Percentiles rank a stretch among this genome's conserved stretches.
Evolutionary conservation across 768 basidiomycete genomes (phyloP).

Genomic region (Zangia roseola): DNA sequence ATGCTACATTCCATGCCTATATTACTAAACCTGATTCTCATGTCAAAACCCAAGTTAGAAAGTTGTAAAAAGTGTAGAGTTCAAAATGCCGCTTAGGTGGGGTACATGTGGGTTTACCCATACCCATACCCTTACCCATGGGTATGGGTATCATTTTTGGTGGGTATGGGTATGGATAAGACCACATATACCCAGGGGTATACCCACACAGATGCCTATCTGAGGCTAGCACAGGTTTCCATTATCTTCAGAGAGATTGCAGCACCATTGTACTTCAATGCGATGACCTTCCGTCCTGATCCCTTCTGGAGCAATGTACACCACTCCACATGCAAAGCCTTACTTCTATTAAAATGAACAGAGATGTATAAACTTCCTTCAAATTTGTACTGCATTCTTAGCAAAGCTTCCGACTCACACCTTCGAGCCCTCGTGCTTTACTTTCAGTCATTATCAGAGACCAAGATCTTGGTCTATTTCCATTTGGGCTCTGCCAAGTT

Average conservation of each 20-base stretch:
- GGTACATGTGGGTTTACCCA: no score
- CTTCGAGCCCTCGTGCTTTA: not conserved
- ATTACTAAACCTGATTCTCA: no score
- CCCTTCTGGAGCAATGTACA: not conserved
- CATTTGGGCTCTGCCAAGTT: not conserved
- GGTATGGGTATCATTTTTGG: no score
- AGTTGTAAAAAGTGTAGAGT: no score
- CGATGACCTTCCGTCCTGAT: not conserved
- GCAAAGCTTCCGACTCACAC: not conserved
- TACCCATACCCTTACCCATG: no score
- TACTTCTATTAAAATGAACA: not conserved
- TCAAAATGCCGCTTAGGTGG: no score
- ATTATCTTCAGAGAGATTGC: not conserved
- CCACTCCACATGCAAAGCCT: not conserved
- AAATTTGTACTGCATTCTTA: not conserved
- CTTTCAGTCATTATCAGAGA: not conserved
- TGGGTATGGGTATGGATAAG: no score
- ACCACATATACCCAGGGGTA: no score
- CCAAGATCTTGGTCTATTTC: not conserved
- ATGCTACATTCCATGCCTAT: no score
- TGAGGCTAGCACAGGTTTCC: not conserved
- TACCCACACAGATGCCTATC: no score
- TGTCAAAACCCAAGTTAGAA: no score
- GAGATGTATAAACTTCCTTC: not conserved
- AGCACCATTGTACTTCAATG: not conserved